A percentile compares a stretch with the other conserved stretches of the same genome.
Conservation (phyloP, 768 basidiomycete genomes). For the Dendrothele bispora region DNA sequence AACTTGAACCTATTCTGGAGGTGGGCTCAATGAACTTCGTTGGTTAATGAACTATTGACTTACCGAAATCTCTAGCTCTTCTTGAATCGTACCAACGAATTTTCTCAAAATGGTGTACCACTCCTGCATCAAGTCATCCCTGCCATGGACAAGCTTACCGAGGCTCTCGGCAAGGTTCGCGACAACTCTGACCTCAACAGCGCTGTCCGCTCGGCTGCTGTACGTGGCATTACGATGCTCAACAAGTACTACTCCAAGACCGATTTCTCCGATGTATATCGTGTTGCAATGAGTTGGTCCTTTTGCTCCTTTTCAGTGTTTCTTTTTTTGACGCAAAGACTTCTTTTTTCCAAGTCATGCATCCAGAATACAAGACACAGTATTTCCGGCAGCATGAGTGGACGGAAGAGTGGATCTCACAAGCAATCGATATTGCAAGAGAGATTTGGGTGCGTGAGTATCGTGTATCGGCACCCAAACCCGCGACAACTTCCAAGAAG, state of each 20-base stretch:
- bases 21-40: too few relatives aligned
- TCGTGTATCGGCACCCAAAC: neutral
- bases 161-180: neutral
- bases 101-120: neutral
- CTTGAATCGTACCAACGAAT: neutral
- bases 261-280: constrained; percentile 4
- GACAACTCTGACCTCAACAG: neutral
- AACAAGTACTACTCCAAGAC: constrained; percentile 3
- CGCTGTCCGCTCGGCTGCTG: neutral
- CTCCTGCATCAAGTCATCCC: neutral
- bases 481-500: neutral
- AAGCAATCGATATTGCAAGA: neutral
- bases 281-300: constrained; percentile 4
- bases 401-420: neutral
- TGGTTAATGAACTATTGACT: too few relatives aligned
- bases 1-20: too few relatives aligned
- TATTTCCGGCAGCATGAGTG: neutral
- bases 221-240: neutral
- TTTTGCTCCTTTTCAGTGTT: neutral
- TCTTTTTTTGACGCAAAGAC: neutral
- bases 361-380: neutral
- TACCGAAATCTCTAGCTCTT: neutral
- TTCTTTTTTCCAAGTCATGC: neutral
- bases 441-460: neutral
- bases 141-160: too few relatives aligned